phyloP scores from a whole-genome alignment of 2,329 filamentous ascomycete genomes.

The Xylariaceae sp. region DNA sequence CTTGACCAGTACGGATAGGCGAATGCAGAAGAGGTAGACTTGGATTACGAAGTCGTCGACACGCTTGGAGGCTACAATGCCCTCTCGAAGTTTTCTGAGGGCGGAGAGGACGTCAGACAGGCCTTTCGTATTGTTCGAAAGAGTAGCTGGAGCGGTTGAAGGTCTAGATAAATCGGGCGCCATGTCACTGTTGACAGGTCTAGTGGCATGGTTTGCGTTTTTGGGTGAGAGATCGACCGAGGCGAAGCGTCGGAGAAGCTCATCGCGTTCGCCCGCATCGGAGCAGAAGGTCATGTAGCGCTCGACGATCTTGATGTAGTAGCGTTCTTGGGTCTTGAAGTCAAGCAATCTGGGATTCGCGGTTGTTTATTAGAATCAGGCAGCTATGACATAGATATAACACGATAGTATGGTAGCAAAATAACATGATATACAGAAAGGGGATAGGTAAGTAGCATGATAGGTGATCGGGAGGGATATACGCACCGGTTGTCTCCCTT shows the following conservation, averaged over 20 bases:
- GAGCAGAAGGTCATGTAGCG: slow-evolving; percentile 90
- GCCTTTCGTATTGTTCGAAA: slow-evolving; percentile 56
- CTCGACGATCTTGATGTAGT: slow-evolving; percentile 85
- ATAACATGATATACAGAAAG: too few relatives aligned
- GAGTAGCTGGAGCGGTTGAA: slow-evolving; percentile 24
- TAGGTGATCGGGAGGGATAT: slow-evolving; percentile 7
- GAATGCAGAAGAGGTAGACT: slow-evolving; percentile 89
- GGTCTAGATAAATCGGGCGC: slow-evolving; percentile 19
- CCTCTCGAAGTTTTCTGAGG: slow-evolving; percentile 90
- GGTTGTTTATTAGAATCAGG: slow-evolving; percentile 1
- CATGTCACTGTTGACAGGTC: slow-evolving; percentile 5
- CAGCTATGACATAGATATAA: too few relatives aligned
- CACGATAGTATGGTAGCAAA: too few relatives aligned
- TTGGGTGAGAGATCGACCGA: slow-evolving; percentile 53
- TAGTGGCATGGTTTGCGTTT: slow-evolving; percentile 38
- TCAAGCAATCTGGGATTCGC: slow-evolving; percentile 64
- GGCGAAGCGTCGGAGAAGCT: slow-evolving; percentile 75
- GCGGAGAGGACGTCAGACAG: slow-evolving; percentile 78
- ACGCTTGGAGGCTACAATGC: slow-evolving; percentile 76
- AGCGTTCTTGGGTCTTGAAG: slow-evolving; percentile 77
- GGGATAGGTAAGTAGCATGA: neutral
- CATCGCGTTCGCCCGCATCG: slow-evolving; percentile 68
- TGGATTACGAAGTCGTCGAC: slow-evolving; percentile 82
- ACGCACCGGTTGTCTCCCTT: slow-evolving; percentile 84
- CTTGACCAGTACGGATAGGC: slow-evolving; percentile 76